These are phyloP conservation scores for Penicillium digitatum DNA, from an alignment of 2,329 filamentous ascomycete genomes.

Conservation along the genomic window DNA sequence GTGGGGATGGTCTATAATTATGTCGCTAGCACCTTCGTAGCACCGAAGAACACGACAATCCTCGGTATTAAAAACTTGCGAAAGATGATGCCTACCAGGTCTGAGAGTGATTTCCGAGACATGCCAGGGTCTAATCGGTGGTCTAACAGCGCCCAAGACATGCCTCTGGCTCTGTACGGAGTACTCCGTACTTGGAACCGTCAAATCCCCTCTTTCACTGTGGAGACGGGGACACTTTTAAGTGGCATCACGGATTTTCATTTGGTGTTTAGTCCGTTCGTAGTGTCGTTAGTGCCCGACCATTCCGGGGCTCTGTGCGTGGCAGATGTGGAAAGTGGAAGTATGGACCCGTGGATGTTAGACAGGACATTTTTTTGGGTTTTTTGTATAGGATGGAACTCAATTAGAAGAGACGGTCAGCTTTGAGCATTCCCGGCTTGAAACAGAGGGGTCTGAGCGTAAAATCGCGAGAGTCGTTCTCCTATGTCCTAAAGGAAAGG, in stretches of 20 bases:
- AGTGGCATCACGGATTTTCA: not conserved
- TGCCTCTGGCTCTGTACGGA: too few species aligned
- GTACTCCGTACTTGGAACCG: not conserved
- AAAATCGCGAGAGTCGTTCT: too few species aligned
- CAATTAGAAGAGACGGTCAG: not conserved
- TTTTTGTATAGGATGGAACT: not conserved
- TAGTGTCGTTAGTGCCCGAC: not conserved
- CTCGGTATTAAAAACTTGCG: too few species aligned
- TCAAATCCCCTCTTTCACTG: not conserved
- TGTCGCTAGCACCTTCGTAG: not conserved
- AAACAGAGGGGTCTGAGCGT: not conserved
- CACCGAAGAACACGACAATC: not conserved
- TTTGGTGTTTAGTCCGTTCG: not conserved
- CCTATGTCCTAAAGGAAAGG: too few species aligned
- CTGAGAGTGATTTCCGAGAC: not conserved
- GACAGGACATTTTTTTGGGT: not conserved
- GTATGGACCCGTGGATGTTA: not conserved
- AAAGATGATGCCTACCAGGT: slow-evolving; percentile 1
- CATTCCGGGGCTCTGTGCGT: slow-evolving; percentile 1
- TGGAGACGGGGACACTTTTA: not conserved
- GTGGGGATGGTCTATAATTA: slow-evolving; percentile 1
- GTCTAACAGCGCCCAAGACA: slow-evolving; percentile 5
- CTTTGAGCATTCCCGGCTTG: not conserved
- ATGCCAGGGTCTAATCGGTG: not conserved
- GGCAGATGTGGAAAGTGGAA: not conserved